Evolutionary conservation across 1,284 basidiomycete species (phyloP), one percentile per base, ranked within the genome.

Genomic region (Exobasidium cylindrosporum): DNA sequence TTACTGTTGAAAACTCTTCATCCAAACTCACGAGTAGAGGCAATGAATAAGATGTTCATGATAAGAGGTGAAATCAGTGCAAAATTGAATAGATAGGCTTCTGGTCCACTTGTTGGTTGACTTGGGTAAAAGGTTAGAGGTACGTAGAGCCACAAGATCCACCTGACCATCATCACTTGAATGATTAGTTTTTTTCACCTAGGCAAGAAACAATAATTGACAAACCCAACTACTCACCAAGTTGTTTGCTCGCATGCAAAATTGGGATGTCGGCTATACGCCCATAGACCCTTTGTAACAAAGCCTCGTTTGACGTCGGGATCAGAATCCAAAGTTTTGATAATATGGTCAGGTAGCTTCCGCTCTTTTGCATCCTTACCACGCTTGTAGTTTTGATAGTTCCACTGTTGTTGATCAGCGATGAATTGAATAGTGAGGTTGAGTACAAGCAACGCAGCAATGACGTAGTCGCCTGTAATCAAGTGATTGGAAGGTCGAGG

Each of bases 401-500:
- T 85, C 81, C 87, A 93, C 77, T 97, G 94, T 77, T 94, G 90
- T 72, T 94, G 91, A 80, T 97, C 94, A 3, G 92, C 86, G 1
- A 85, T 86, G 81, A 90, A 91, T 77, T 97, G 92, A 52, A 87
- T 68, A 2, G 82, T 82, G 45, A 92, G 80, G 30, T 86, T 83
- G 43, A 86, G 62, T 14, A 92, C 80, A 3, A 87, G 86, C 0
- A 88, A 78, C 0, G 80, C 77, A 1, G 86, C 83, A 29, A 93
- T 83, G n/a, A 84, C 58, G 67, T 86, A 85, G 78, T 97, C 94
- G 21, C 87, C 85, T 0, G 80, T 69, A 50, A 82, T 80, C 49
- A 93, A 84, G 47, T 79, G 69, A 73, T 79, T 56, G 68, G 77
- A 29, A 73, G 79, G 56, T 63, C 81, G 62, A 60, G 64, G 65